Base-by-base conservation (phyloP, 306 rosid genomes). In the Glycyrrhiza uralensis region DNA sequence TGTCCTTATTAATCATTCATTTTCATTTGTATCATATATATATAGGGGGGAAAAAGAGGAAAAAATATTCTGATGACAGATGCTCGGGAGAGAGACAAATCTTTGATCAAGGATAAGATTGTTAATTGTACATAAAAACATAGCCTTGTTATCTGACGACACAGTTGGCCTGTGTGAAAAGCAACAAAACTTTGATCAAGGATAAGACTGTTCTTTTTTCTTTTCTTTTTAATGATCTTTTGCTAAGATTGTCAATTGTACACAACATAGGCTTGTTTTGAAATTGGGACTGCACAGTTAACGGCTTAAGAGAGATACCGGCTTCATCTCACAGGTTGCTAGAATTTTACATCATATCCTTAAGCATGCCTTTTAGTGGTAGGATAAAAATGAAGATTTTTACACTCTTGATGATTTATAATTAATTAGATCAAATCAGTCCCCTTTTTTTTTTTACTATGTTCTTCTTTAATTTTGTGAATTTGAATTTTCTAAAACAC, bases 61-160 rank as follows among this genome's bases (percentile, higher is more conserved):
- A 69, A 1, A 17, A 63, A 20, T 23, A 50, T 78, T 59, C 42
- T 67, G 14, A 62, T 59, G 8, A 70, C 44, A 45, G 73, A 50
- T 18, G 38, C 45, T 13, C 55, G 41, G 23, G 63, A 50, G 73
- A 75, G 68, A 62, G 55, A 51, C 23, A 76, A 55, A 62, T 35
- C 23, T 66, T 14, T 26, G 67, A 41, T 75, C 45, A 20, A 7
- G 59, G 60, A n/a, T n/a, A n/a, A n/a, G n/a, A n/a, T n/a, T n/a
- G n/a, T n/a, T n/a, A n/a, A n/a, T n/a, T n/a, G n/a, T n/a, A n/a
- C n/a, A n/a, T n/a, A n/a, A n/a, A n/a, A n/a, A n/a, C n/a, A n/a
- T n/a, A n/a, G n/a, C n/a, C n/a, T n/a, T n/a, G n/a, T n/a, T n/a
- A n/a, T n/a, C n/a, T n/a, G n/a, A n/a, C n/a, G n/a, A n/a, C n/a